Percentiles rank a stretch among this genome's conserved stretches.
Conservation (phyloP, 371 early-diverging fungal genomes). For the Conidiobolus coronatus region DNA sequence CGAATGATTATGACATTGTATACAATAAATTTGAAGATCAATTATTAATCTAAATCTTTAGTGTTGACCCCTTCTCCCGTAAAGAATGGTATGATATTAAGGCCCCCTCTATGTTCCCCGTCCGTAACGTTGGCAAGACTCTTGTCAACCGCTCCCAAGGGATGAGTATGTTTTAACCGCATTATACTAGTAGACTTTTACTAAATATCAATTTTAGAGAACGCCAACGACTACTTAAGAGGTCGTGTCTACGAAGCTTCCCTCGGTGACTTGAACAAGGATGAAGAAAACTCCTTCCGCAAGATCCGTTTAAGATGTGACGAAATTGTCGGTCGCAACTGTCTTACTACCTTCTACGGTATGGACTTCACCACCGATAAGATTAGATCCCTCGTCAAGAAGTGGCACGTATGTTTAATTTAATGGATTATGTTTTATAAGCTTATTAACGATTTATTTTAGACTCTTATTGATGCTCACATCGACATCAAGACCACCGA, state of each 20-base stretch:
- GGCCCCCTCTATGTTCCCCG: constrained; percentile 88
- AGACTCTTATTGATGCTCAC: constrained; percentile 94
- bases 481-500: constrained; percentile 99
- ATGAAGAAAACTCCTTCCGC: constrained; percentile 88
- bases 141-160: constrained; percentile 99
- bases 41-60: constrained; percentile 17
- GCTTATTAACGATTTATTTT: neutral
- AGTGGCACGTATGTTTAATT: constrained; percentile 70
- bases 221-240: constrained; percentile 91
- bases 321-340: constrained; percentile 96
- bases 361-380: constrained; percentile 99
- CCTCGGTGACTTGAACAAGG: constrained; percentile 94
- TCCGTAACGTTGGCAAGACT: constrained; percentile 92
- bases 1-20: no score
- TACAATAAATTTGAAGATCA: no score
- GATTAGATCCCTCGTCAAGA: constrained; percentile 98
- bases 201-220: constrained; percentile 23
- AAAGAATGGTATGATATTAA: constrained; percentile 99
- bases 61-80: constrained; percentile 43
- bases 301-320: constrained; percentile 97
- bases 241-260: constrained; percentile 96
- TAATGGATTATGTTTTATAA: neutral
- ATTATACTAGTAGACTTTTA: neutral
- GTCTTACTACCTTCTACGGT: constrained; percentile 98
- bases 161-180: constrained; percentile 38